Evolutionary conservation across 495 filamentous ascomycete species (phyloP).

Genomic region (Aspergillus homomorphus): DNA sequence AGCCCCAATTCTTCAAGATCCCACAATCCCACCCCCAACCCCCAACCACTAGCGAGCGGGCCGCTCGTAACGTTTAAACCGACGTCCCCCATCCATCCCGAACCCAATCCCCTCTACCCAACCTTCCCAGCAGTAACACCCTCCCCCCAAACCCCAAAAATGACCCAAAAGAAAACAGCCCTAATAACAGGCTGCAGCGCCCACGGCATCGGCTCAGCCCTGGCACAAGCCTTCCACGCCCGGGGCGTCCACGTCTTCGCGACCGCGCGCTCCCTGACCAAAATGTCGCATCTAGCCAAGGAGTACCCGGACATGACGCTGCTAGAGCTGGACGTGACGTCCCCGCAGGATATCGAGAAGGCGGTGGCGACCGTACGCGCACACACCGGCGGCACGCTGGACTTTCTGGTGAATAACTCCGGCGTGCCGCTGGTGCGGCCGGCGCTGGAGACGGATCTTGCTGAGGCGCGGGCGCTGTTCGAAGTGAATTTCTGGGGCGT

Average conservation of each 20-base stretch:
- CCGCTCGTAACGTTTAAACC: no score
- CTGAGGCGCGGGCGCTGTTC: constrained; percentile 52
- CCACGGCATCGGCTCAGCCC: constrained; percentile 42
- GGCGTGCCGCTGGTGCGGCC: constrained; percentile 53
- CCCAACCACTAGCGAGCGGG: no score
- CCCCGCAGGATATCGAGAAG: constrained; percentile 12
- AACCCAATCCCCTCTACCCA: not conserved
- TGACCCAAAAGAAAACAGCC: constrained; percentile 23
- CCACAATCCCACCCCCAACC: no score
- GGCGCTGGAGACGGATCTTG: constrained; percentile 48
- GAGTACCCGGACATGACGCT: constrained; percentile 11
- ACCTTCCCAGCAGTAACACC: not conserved
- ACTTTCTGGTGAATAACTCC: constrained; percentile 67
- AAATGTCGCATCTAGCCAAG: constrained; percentile 27
- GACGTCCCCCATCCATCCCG: no score
- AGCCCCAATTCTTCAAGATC: no score
- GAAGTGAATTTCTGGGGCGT: constrained; percentile 63
- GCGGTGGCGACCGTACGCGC: constrained; percentile 48
- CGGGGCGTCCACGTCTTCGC: constrained; percentile 33
- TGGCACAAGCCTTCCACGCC: constrained; percentile 39
- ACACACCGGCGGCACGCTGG: constrained; percentile 56
- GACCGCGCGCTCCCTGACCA: constrained; percentile 32
- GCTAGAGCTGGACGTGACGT: constrained; percentile 23
- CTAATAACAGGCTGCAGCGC: constrained; percentile 51
- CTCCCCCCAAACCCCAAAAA: not conserved